These are phyloP conservation scores for Pseudogymnoascus sp. DNA, from an alignment of 2,329 filamentous ascomycete species.

Conservation along the genomic window DNA sequence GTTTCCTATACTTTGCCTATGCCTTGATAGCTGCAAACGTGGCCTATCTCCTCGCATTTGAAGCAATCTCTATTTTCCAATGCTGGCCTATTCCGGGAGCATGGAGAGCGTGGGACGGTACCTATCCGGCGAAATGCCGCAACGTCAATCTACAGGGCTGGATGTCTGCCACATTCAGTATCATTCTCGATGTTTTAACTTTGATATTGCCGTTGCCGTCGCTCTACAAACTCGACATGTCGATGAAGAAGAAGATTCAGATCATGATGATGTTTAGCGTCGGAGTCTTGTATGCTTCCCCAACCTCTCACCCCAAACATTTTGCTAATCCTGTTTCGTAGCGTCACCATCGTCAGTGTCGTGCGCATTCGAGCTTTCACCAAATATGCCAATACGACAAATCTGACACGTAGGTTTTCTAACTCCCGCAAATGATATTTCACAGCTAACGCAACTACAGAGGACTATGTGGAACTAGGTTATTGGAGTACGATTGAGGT, in stretches of 20 bases:
- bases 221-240: slow-evolving; percentile 36
- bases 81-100: slow-evolving; percentile 45
- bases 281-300: slow-evolving; percentile 33
- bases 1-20: not conserved
- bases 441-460: not conserved
- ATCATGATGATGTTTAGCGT: slow-evolving; percentile 46
- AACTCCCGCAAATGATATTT: not conserved
- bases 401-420: slow-evolving; percentile 19
- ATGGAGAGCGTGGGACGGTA: slow-evolving; percentile 48
- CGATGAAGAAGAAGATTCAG: slow-evolving; percentile 44
- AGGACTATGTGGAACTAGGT: slow-evolving; percentile 19
- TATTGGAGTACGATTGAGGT: slow-evolving; percentile 23
- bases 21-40: slow-evolving; percentile 19
- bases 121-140: slow-evolving; percentile 42
- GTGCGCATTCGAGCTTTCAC: slow-evolving; percentile 22
- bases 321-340: slow-evolving; percentile 8
- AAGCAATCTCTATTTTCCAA: slow-evolving; percentile 39
- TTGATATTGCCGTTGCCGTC: slow-evolving; percentile 44
- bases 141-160: slow-evolving; percentile 44
- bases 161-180: slow-evolving; percentile 47
- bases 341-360: slow-evolving; percentile 24
- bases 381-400: slow-evolving; percentile 18
- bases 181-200: slow-evolving; percentile 46
- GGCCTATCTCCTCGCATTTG: slow-evolving; percentile 27
- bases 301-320: not conserved